A percentile compares a stretch with the other conserved stretches of the same genome.
phyloP scores from a whole-genome alignment of 495 filamentous ascomycete species.

The Hypoxylon trugodes region DNA sequence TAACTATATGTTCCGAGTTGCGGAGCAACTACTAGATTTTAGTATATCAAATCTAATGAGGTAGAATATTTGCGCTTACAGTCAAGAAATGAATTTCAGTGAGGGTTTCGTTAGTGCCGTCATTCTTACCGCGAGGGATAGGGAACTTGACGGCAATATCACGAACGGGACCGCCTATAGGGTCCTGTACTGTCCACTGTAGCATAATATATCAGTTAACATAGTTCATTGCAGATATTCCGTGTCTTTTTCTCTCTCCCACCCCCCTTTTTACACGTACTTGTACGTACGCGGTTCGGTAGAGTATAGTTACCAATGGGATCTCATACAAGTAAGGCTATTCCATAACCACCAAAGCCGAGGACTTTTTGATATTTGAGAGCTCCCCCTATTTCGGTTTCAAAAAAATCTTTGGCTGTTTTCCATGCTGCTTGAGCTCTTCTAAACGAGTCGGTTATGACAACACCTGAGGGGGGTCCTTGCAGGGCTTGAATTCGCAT shows the following conservation, averaged over 20 bases:
- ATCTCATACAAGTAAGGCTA: conserved; percentile 13
- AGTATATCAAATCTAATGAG: neutral
- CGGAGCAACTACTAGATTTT: neutral
- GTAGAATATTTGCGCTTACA: neutral
- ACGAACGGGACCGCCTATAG: no score
- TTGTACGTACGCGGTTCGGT: no score
- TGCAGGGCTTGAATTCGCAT: no score
- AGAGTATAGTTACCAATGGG: neutral
- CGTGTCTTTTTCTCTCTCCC: no score
- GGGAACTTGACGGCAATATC: conserved; percentile 7
- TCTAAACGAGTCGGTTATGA: neutral
- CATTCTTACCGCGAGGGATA: neutral
- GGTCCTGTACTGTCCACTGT: conserved; percentile 10
- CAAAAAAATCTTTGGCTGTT: neutral
- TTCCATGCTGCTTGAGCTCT: neutral
- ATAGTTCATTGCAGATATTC: no score
- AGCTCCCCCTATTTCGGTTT: neutral
- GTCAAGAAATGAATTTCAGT: neutral
- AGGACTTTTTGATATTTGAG: conserved; percentile 7
- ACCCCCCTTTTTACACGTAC: no score
- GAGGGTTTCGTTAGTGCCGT: neutral
- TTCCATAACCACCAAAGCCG: conserved; percentile 4
- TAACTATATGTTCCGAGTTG: conserved; percentile 1
- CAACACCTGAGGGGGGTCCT: no score
- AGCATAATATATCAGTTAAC: neutral